Evolutionary conservation across 179 eudicot genomes (phyloP), one percentile per base, ranked within the genome.

Genomic region (Nepenthes alata): DNA sequence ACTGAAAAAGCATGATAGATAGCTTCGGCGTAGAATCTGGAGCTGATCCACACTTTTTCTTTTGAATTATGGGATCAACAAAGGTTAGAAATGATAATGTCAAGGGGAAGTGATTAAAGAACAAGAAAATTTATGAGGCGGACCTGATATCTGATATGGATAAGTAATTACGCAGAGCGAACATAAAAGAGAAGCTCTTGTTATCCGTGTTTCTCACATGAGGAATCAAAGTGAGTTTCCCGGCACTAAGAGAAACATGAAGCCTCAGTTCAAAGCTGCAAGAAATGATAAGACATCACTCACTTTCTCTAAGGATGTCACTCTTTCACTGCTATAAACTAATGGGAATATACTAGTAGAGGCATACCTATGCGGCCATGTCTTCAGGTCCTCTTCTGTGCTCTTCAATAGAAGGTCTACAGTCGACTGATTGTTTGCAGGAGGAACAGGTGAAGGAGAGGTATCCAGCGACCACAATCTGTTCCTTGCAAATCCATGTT

Each of bases 241-340:
- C 84, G 11, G 82, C 66, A 70, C 82, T 68, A 51, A 85, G 66
- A 63, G 84, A 66, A 58, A 83, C 60, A 51, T 79, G 82, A 65
- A 85, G 88, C 66, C 85, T 75, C 72, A 83, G 62, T 59, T 85
- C 91, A 75, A 85, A 85, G 63, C 91, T 85, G 78, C 73, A 83
- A 10, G 45, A 67, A 69, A 55, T 35, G 7, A 14, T 2, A 11
- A 49, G 34, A 49, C 16, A 25, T 61, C n/a, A 55, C 58, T 35
- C 37, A 11, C 11, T 55, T 36, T 14, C 47, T 10, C 35, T 12
- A 50, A 58, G 35, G 60, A 14, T 10, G 38, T 38, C 1, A 55
- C 2, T 37, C 58, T 55, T 8, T 11, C 38, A 10, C 15, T 3
- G 53, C 8, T 4, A 11, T n/a, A 6, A 50, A 50, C 13, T 50